Conservation (phyloP, 495 filamentous ascomycete species). For the Penicillium herquei region DNA sequence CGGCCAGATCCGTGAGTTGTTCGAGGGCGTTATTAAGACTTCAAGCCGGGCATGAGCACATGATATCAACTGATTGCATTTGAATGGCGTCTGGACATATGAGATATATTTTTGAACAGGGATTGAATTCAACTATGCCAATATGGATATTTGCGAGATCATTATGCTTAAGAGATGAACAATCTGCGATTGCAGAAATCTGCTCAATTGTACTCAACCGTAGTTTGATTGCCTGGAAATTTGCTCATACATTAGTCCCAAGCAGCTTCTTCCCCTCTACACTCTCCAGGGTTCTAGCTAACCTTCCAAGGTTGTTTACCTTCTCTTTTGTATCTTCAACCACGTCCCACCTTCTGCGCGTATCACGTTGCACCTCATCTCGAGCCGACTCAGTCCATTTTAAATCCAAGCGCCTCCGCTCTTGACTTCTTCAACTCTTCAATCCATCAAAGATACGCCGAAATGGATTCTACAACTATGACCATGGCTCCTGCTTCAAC, state of each 20-base stretch:
- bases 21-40: slow-evolving; percentile 57
- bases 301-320: background rate
- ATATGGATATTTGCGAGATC: too few relatives aligned
- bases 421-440: background rate
- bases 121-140: too few relatives aligned
- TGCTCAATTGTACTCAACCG: slow-evolving; percentile 33
- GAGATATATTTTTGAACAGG: background rate
- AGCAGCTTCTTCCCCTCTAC: background rate
- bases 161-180: too few relatives aligned
- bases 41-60: slow-evolving; percentile 23
- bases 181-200: slow-evolving; percentile 9
- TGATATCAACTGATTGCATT: slow-evolving; percentile 12
- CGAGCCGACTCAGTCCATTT: too few relatives aligned
- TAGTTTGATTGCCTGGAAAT: background rate
- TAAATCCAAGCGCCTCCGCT: too few relatives aligned
- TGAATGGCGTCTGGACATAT: slow-evolving; percentile 6
- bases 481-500: slow-evolving; percentile 6
- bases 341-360: too few relatives aligned
- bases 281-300: background rate
- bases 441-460: background rate
- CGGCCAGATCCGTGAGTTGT: slow-evolving; percentile 73
- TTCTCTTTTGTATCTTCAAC: background rate
- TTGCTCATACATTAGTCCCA: slow-evolving; percentile 9
- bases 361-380: too few relatives aligned
- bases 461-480: slow-evolving; percentile 1